Evolutionary conservation across 1,284 basidiomycete genomes (phyloP).

Genomic region (Amylostereum chailletii): DNA sequence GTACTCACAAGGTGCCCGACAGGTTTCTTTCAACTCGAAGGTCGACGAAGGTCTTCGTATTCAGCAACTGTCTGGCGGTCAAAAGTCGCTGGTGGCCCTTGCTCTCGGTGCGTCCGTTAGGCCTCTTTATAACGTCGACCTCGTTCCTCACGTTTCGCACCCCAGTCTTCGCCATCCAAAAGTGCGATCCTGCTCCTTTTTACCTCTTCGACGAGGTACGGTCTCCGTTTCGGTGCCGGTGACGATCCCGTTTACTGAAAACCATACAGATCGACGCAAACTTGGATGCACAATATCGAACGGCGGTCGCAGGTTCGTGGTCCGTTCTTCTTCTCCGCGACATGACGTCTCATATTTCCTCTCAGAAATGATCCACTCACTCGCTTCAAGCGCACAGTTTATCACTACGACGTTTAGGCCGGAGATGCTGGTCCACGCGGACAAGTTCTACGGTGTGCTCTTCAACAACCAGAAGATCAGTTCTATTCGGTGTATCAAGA

Average conservation of each 20-base stretch:
- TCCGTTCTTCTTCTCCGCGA: slow-evolving; percentile 5
- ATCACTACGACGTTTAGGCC: slow-evolving; percentile 98
- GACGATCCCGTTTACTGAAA: slow-evolving; percentile 1
- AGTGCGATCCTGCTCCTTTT: slow-evolving; percentile 98
- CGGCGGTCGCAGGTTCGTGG: slow-evolving; percentile 82
- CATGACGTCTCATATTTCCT: slow-evolving; percentile 3
- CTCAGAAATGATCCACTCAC: slow-evolving; percentile 87
- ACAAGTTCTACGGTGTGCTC: slow-evolving; percentile 98
- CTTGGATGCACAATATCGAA: slow-evolving; percentile 95
- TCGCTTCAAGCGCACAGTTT: slow-evolving; percentile 87
- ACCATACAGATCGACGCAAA: slow-evolving; percentile 83
- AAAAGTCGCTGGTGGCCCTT: slow-evolving; percentile 95
- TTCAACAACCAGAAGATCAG: slow-evolving; percentile 96
- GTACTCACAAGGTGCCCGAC: not conserved
- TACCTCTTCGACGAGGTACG: slow-evolving; percentile 96
- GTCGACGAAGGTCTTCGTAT: slow-evolving; percentile 93
- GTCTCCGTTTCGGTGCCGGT: not conserved
- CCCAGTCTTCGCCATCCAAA: slow-evolving; percentile 95
- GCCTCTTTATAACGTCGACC: not conserved
- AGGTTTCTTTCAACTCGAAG: slow-evolving; percentile 98
- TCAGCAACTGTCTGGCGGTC: slow-evolving; percentile 95
- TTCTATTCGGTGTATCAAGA: slow-evolving; percentile 74
- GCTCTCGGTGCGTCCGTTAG: slow-evolving; percentile 59
- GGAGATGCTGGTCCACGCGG: slow-evolving; percentile 92
- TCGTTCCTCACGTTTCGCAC: slow-evolving; percentile 1